Evolutionary conservation across 1,284 basidiomycete species (phyloP).

Genomic region (Cryptococcus sp.): DNA sequence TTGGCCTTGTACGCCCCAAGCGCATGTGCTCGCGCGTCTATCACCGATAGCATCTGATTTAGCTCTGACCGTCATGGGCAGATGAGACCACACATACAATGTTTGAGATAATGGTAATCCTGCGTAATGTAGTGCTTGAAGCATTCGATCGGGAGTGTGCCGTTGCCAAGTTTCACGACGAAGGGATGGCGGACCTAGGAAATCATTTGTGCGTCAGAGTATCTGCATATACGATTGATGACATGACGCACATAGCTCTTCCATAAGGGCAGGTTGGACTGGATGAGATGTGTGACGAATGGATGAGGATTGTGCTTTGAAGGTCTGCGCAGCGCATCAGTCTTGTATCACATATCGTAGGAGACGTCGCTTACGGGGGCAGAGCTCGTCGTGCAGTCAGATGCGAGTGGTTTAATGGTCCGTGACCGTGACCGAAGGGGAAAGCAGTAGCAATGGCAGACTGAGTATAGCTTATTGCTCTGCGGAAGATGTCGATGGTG

Average conservation of each 20-base stretch:
- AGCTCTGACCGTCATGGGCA: background rate
- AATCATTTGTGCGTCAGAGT: background rate
- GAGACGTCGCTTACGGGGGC: constrained; percentile 60
- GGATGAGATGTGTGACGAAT: constrained; percentile 68
- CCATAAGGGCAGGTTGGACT: constrained; percentile 63
- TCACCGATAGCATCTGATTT: background rate
- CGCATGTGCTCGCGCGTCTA: constrained; percentile 57
- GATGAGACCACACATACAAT: constrained; percentile 39
- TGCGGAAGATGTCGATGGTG: constrained; percentile 28
- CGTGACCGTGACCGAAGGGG: constrained; percentile 73
- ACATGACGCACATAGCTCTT: constrained; percentile 62
- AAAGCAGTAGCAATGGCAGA: constrained; percentile 72
- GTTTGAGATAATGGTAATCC: constrained; percentile 58
- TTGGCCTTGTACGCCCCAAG: constrained; percentile 76
- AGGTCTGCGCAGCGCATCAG: constrained; percentile 55
- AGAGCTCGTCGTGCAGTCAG: constrained; percentile 60
- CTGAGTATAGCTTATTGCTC: constrained; percentile 72
- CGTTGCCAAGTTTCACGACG: constrained; percentile 70
- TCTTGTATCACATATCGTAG: constrained; percentile 4
- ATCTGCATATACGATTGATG: background rate
- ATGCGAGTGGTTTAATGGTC: constrained; percentile 86
- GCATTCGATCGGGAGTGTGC: constrained; percentile 64
- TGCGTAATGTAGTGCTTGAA: constrained; percentile 84
- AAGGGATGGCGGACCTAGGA: constrained; percentile 69
- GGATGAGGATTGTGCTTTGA: constrained; percentile 67